Base-by-base conservation (phyloP, 208 protist species). In the Trypanosoma rangeli region DNA sequence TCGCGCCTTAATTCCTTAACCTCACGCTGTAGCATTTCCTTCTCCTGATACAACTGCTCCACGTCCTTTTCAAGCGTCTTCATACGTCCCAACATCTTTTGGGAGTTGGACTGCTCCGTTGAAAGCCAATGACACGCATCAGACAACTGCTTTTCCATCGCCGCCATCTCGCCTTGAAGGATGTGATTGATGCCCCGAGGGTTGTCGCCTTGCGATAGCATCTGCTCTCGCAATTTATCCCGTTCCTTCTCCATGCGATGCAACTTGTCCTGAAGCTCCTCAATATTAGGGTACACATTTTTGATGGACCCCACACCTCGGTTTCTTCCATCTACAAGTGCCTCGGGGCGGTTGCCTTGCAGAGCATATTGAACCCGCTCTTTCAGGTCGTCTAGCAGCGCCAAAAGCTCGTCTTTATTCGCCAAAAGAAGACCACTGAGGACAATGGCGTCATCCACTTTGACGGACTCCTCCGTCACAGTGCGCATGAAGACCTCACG, bases 71-170 rank as follows among this genome's bases (percentile, higher is more conserved):
- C 64, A 50, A 53, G 52, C 59, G 64, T 50, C 64, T 84, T 71
- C 46, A 78, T 31, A 26, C 33, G 62, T 20, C 39, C 26, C 46
- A 64, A 53, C 20, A 84, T 37, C 15, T 76, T 66, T 5, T 65
- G 62, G 55, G 42, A 64, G 35, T 60, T 46, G 20, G 67, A 48
- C 50, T 84, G 82, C 56, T 82, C 75, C 65, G 79, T 63, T 59
- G 79, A 50, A 0, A 77, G 59, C 22, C 59, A 61, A 31, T 81
- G 69, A 62, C 80, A 80, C 18, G 79, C 75, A 28, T 74, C 62
- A 20, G 78, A 64, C 16, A 86, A 70, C 53, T 86, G 76, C 29
- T 76, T 46, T 70, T 80, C 71, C 28, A 89, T 65, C 20, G 72
- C 73, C 16, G 65, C 68, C 60, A 68, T 81, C 50, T 89, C 84